Percentiles rank a stretch among this genome's conserved stretches.
Conservation (phyloP, 768 basidiomycete species). For the Collybiopsis luxurians region DNA sequence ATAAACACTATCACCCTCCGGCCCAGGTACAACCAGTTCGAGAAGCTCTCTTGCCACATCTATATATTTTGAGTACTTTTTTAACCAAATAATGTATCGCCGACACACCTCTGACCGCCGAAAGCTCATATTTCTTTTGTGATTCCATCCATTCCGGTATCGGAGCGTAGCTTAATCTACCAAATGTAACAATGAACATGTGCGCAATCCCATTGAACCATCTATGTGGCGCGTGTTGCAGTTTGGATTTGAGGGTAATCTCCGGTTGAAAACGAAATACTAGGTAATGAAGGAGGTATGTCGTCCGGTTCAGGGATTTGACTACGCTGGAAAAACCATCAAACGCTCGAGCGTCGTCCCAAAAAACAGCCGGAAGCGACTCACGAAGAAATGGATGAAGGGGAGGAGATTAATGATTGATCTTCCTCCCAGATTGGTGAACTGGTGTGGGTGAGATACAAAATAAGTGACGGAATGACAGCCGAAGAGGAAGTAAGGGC, state of each 20-base stretch:
- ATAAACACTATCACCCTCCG: conserved; percentile 67
- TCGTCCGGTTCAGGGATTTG: conserved; percentile 46
- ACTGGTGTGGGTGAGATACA: conserved; percentile 50
- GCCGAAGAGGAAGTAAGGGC: conserved; percentile 43
- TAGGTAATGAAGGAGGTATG: conserved; percentile 62
- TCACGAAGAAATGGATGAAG: conserved; percentile 35
- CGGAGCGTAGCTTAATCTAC: conserved; percentile 70
- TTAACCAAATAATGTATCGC: background rate
- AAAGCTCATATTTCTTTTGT: conserved; percentile 37
- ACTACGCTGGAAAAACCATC: conserved; percentile 40
- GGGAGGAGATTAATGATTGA: conserved; percentile 34
- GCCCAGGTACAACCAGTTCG: conserved; percentile 69
- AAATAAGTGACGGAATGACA: conserved; percentile 64
- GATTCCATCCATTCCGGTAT: conserved; percentile 56
- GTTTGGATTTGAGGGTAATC: conserved; percentile 54
- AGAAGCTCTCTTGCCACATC: conserved; percentile 60
- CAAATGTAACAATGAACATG: conserved; percentile 74
- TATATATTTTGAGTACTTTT: conserved; percentile 20
- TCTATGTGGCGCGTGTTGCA: conserved; percentile 52
- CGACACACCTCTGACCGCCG: conserved; percentile 45
- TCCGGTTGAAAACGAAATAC: conserved; percentile 45
- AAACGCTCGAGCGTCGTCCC: background rate
- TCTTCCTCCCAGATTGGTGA: conserved; percentile 69
- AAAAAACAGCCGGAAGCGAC: conserved; percentile 12
- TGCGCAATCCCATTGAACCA: conserved; percentile 63